Evolutionary conservation across 352 stramenopile genomes (phyloP).

Genomic region (Thalassiosira exigua): DNA sequence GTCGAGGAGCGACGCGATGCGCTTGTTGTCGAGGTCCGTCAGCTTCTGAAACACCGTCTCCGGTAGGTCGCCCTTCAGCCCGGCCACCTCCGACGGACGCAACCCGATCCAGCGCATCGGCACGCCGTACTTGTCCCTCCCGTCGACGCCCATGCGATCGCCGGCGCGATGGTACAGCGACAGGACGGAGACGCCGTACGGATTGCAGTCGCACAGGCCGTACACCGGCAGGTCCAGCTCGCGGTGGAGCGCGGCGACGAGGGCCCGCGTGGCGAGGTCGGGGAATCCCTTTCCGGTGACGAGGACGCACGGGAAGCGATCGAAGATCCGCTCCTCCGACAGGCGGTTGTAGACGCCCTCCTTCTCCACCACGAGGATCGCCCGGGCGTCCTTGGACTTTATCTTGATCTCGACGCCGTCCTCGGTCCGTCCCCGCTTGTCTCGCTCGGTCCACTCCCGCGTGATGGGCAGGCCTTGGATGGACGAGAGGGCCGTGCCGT

Average conservation of each 20-base stretch:
- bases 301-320: constrained; percentile 90
- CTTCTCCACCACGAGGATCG: constrained; percentile 94
- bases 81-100: constrained; percentile 85
- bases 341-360: constrained; percentile 95
- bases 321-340: constrained; percentile 87
- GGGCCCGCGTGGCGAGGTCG: constrained; percentile 91
- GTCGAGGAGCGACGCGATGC: constrained; percentile 57
- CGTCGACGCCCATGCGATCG: constrained; percentile 79
- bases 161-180: constrained; percentile 91
- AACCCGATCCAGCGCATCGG: constrained; percentile 92
- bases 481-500: constrained; percentile 63
- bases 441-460: constrained; percentile 59
- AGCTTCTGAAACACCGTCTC: constrained; percentile 73
- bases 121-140: constrained; percentile 54
- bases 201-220: constrained; percentile 93
- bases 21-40: constrained; percentile 67
- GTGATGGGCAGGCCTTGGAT: constrained; percentile 82
- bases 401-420: constrained; percentile 48
- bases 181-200: constrained; percentile 92
- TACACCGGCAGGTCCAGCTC: constrained; percentile 89
- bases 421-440: constrained; percentile 33
- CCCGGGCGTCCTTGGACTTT: constrained; percentile 79
- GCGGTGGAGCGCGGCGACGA: constrained; percentile 87
- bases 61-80: constrained; percentile 55
- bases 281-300: constrained; percentile 93